phyloP scores from a whole-genome alignment of 2,329 filamentous ascomycete genomes.

The Stagonosporopsis cucurbitacearum region DNA sequence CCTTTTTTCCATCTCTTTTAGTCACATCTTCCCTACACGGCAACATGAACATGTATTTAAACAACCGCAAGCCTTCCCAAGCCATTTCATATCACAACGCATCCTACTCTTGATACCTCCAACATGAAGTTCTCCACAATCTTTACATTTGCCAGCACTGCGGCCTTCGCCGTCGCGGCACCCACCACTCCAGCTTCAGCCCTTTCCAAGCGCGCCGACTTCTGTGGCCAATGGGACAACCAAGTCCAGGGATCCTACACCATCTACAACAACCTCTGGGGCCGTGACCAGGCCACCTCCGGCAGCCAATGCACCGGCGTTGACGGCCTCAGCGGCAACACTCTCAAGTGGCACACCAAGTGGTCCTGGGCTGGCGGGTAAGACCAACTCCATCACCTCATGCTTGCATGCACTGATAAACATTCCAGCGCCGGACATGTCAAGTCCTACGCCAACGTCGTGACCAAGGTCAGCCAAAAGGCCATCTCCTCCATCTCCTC shows the following conservation, averaged over 20 bases:
- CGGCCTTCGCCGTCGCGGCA: slow-evolving; percentile 37
- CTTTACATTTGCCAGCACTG: slow-evolving; percentile 34
- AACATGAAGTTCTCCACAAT: slow-evolving; percentile 41
- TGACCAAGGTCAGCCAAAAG: slow-evolving; percentile 43
- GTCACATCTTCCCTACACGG: background rate
- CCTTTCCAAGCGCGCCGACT: slow-evolving; percentile 42
- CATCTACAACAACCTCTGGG: slow-evolving; percentile 56
- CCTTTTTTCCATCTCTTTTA: slow-evolving; percentile 17
- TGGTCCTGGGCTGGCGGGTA: slow-evolving; percentile 54
- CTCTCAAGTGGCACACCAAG: slow-evolving; percentile 54
- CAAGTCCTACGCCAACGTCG: slow-evolving; percentile 55
- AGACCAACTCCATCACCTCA: background rate
- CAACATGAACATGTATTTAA: slow-evolving; percentile 20
- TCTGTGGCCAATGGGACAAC: slow-evolving; percentile 43
- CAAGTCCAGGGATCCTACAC: slow-evolving; percentile 38
- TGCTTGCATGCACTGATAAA: slow-evolving; percentile 1
- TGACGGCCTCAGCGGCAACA: slow-evolving; percentile 46
- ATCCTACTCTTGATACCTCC: background rate
- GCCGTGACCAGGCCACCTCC: slow-evolving; percentile 47
- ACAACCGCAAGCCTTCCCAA: slow-evolving; percentile 9
- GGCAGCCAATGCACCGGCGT: slow-evolving; percentile 57
- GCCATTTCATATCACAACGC: background rate
- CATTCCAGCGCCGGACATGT: slow-evolving; percentile 40
- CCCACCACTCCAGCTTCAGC: slow-evolving; percentile 36
- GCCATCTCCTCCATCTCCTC: slow-evolving; percentile 49